These are phyloP conservation scores for Scheffersomyces segobiensis DNA, from an alignment of 1,139 yeast species.

Conservation along the genomic window DNA sequence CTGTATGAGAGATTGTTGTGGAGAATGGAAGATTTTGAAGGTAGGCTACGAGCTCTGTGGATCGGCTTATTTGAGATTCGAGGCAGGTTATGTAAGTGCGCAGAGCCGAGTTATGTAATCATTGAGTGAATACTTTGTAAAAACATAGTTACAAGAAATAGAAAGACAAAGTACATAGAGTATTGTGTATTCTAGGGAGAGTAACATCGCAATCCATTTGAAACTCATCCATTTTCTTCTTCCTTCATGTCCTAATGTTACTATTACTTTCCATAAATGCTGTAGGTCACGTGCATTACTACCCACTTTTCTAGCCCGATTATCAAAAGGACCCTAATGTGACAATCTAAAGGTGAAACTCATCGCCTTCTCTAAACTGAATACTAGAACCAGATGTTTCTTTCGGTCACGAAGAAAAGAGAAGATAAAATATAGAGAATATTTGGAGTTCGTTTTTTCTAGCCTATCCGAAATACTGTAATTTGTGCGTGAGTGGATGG, in stretches of 20 bases:
- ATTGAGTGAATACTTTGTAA: too few species aligned
- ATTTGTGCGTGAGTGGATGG: too few species aligned
- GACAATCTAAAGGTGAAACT: not conserved
- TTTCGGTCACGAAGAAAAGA: too few species aligned
- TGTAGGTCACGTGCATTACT: not conserved
- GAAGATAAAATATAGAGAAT: too few species aligned
- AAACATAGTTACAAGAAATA: not conserved
- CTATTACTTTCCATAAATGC: not conserved
- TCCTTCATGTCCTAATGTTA: not conserved
- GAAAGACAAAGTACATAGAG: not conserved
- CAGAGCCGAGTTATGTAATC: not conserved
- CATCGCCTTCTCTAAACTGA: too few species aligned
- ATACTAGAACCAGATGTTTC: too few species aligned
- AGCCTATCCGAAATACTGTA: too few species aligned
- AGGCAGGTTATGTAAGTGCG: not conserved
- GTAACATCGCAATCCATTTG: not conserved
- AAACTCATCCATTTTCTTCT: not conserved
- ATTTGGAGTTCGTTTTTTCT: too few species aligned
- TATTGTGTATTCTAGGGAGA: too few species aligned
- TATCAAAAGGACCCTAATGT: not conserved
- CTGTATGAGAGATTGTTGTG: not conserved
- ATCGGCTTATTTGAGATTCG: not conserved
- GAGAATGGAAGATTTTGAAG: not conserved
- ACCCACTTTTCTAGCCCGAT: not conserved
- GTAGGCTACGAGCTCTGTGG: not conserved